These are phyloP conservation scores for Pyrus bretschneideri DNA, from an alignment of 306 rosid genomes.

Conservation along the genomic window DNA sequence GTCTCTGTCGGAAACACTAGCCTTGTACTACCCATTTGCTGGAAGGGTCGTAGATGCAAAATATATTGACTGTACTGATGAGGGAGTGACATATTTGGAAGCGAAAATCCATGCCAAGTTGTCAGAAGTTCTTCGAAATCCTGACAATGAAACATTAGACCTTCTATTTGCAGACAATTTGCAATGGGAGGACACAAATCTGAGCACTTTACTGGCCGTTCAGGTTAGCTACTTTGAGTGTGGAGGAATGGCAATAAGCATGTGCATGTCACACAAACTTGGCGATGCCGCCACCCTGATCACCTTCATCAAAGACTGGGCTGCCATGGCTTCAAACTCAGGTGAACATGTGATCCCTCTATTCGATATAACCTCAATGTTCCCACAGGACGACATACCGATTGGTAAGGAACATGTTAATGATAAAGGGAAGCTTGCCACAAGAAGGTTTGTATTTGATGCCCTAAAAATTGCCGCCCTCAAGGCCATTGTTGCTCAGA, in stretches of 20 bases:
- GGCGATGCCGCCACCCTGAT: slow-evolving; percentile 26
- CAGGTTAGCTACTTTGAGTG: slow-evolving; percentile 40
- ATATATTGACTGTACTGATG: slow-evolving; percentile 44
- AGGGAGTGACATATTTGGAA: slow-evolving; percentile 37
- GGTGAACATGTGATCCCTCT: not conserved
- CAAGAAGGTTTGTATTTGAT: slow-evolving; percentile 33
- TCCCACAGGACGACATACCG: slow-evolving; percentile 15
- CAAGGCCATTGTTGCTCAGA: slow-evolving; percentile 12
- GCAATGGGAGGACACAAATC: slow-evolving; percentile 12
- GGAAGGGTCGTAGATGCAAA: slow-evolving; percentile 25
- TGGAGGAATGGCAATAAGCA: slow-evolving; percentile 36
- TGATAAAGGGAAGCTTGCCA: not conserved
- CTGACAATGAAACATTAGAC: not conserved
- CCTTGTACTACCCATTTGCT: slow-evolving; percentile 46
- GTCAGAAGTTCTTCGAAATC: slow-evolving; percentile 22
- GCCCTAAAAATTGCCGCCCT: slow-evolving; percentile 22
- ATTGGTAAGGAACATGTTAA: not conserved
- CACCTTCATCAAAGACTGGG: slow-evolving; percentile 45
- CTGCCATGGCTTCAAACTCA: slow-evolving; percentile 11
- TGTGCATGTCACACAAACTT: slow-evolving; percentile 43
- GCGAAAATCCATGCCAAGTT: slow-evolving; percentile 14
- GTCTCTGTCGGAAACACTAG: slow-evolving; percentile 34
- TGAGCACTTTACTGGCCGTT: slow-evolving; percentile 14
- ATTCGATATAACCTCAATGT: slow-evolving; percentile 3
- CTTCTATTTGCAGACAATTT: slow-evolving; percentile 27